phyloP scores from a whole-genome alignment of 805 yeast species.

The Kodamaea hsintzibuensis region DNA sequence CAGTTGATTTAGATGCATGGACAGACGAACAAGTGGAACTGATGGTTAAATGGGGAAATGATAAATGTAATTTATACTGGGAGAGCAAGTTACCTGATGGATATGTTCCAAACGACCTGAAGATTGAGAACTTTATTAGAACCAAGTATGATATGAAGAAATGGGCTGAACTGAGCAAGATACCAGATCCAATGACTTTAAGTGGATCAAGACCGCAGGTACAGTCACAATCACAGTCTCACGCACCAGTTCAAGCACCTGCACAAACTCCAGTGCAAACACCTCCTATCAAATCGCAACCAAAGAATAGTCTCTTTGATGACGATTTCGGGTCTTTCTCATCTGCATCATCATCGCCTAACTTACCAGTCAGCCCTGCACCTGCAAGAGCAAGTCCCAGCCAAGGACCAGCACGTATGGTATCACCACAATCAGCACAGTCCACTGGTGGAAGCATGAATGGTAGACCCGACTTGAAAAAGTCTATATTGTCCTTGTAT shows the following conservation, averaged over 20 bases:
- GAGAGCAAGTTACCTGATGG: conserved; percentile 71
- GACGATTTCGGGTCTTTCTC: conserved; percentile 46
- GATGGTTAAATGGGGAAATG: conserved; percentile 87
- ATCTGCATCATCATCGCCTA: conserved; percentile 23
- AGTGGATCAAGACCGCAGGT: not conserved
- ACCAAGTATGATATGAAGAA: conserved; percentile 90
- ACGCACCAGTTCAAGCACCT: not conserved
- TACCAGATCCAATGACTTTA: conserved; percentile 58
- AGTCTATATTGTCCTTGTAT: conserved; percentile 86
- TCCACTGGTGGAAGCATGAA: conserved; percentile 36
- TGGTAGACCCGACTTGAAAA: conserved; percentile 81
- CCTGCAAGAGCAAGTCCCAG: conserved; percentile 14
- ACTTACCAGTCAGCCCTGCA: conserved; percentile 10
- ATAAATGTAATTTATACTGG: conserved; percentile 78
- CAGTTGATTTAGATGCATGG: conserved; percentile 96
- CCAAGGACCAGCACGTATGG: conserved; percentile 7
- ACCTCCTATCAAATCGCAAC: not conserved
- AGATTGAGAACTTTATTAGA: conserved; percentile 85
- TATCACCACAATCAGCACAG: conserved; percentile 29
- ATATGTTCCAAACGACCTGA: conserved; percentile 78
- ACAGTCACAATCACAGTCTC: not conserved
- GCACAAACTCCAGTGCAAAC: not conserved
- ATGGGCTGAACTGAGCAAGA: conserved; percentile 63
- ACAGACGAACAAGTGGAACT: conserved; percentile 84
- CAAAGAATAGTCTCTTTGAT: conserved; percentile 24